Base-by-base conservation (phyloP, 257 asterid genomes). In the Ligustrum vulgare region DNA sequence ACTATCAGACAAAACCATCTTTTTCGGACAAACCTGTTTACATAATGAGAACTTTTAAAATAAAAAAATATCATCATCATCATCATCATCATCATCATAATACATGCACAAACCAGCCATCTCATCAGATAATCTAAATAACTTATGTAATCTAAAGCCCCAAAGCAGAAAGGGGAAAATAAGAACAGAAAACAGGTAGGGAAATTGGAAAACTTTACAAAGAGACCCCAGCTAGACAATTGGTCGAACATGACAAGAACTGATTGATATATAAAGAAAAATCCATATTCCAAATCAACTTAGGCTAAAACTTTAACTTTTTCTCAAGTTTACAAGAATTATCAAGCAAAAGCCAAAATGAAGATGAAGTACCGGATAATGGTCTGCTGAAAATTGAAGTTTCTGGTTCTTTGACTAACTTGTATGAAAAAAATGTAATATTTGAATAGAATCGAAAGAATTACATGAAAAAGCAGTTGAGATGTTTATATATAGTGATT, bases 331-430 rank as follows among this genome's bases (percentile, higher is more conserved):
- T 60, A 3, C 41, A 31, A 66, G 22, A 39, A 39, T 39, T 1
- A 9, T 13, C 45, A 39, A 39, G 28, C 70, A 31, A 66, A 32
- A 41, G 36, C 56, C 23, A 2, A 43, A 54, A 66, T 67, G 49
- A 67, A 35, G 33, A 56, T 7, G 60, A 76, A 81, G 76, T 76
- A 81, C 88, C 88, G 77, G 80, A 63, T 72, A 13, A 65, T 6
- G 41, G 25, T 66, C 67, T 20, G 71, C 34, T n/a, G 54, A 31
- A 15, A 47, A 47, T 47, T 12, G 56, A 47, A 12, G 20, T 47
- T 39, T 39, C 9, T 39, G 45, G 45, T 39, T 39, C 45, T 39
- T 39, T 39, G 45, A 39, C 10, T 39, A 39, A 9, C 15, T 39
- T 39, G 45, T 10, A 3, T 2, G 15, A 39, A 3, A 13, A 13